Conservation (phyloP, 2,329 filamentous ascomycete genomes). For the Arthrocladium fulminans region DNA sequence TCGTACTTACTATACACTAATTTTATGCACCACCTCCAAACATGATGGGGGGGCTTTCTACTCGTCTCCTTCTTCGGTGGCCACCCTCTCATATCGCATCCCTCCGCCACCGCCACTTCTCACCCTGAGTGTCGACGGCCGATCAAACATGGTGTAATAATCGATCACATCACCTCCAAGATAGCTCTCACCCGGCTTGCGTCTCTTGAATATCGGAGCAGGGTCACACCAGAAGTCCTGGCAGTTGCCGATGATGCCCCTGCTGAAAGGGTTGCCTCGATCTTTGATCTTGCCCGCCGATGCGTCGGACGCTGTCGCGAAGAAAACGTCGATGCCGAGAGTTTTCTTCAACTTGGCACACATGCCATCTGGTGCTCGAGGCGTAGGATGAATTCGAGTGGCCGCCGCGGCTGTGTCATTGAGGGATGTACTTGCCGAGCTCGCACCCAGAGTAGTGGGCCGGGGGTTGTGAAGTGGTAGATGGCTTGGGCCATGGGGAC, state of each 20-base stretch:
- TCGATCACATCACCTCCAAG: constrained; percentile 73
- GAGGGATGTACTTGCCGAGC: constrained; percentile 26
- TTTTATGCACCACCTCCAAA: not conserved
- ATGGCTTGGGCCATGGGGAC: constrained; percentile 5
- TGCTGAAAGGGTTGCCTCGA: constrained; percentile 71
- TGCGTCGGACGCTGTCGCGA: constrained; percentile 76
- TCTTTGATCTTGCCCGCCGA: constrained; percentile 39
- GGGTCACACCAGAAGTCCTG: constrained; percentile 94
- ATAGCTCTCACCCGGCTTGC: constrained; percentile 52
- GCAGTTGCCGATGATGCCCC: constrained; percentile 79
- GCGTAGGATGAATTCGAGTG: constrained; percentile 42
- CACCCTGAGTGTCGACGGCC: constrained; percentile 55
- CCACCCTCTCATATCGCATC: constrained; percentile 7
- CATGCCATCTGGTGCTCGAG: constrained; percentile 52
- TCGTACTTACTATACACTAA: constrained; percentile 2
- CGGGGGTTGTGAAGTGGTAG: constrained; percentile 31
- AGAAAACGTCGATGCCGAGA: constrained; percentile 84
- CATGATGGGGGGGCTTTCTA: too few species aligned
- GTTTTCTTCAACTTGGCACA: constrained; percentile 73
- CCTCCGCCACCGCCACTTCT: constrained; percentile 31
- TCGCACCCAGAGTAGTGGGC: constrained; percentile 34
- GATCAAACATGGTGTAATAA: constrained; percentile 84
- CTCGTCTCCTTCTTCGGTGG: constrained; percentile 4
- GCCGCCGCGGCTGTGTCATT: constrained; percentile 21
- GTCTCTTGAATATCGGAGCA: constrained; percentile 66